Evolutionary conservation across 2,329 filamentous ascomycete genomes (phyloP), one percentile per base, ranked within the genome.

Genomic region (Aspergillus pseudonomiae): DNA sequence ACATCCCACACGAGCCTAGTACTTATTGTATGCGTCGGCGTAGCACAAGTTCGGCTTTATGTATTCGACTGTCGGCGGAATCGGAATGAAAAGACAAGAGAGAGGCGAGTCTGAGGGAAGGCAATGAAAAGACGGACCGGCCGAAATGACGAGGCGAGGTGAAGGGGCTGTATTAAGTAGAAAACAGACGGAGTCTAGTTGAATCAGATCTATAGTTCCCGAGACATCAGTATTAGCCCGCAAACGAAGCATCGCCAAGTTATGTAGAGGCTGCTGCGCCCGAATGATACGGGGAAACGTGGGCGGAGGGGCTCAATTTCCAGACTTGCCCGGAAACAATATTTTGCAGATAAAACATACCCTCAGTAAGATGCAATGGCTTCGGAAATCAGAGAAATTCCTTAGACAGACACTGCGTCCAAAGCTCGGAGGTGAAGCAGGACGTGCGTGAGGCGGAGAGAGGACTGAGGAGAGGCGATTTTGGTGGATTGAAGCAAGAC

Each of bases 251-350:
- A 60, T 64, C 34, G 43, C 36, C 16, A 45, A 28, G 62, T 53
- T 60, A 32, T 48, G 34, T 32, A 55, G 30, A 53, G 59, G 66
- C 36, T 60, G 63, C 62, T 57, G 61, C 24, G 57, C 61, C 59
- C 62, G 57, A 43, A 50, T 48, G 48, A 43, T 59, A 60, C 57
- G 55, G 59, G 57, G 57, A 59, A 64, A 65, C 65, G 66, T 65
- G 66, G 66, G 66, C 61, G 66, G 66, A 68, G 66, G 65, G 66
- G 66, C 60, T 61, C 62, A 63, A 60, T 62, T 63, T 61, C 62
- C 66, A 60, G 60, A 67, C 62, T 64, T 55, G 63, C 63, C 54
- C 52, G 46, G 57, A n/a, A 48, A 65, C 53, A 43, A 50, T 39
- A 56, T 57, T 57, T 48, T 32, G 41, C 56, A 57, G 50, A 63